Conservation (phyloP, 2,329 filamentous ascomycete species). For the Amauroascus niger region DNA sequence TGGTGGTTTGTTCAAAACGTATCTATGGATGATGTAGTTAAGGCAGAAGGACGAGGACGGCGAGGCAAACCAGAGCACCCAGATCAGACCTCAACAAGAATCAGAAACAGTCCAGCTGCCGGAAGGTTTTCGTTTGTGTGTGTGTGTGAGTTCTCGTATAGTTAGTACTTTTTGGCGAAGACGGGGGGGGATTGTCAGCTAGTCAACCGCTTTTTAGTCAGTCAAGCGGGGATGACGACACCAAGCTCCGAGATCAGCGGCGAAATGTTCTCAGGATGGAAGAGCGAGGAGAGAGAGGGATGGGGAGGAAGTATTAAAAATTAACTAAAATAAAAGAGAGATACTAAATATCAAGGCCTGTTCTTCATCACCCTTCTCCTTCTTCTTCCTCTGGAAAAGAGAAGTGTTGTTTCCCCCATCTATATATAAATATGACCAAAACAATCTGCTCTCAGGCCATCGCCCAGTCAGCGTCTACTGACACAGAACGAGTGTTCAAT, state of each 20-base stretch:
- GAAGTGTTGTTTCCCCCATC: too few relatives aligned
- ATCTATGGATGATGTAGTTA: neutral
- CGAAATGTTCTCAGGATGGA: neutral
- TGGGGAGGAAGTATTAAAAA: neutral
- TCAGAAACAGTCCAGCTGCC: conserved; percentile 9
- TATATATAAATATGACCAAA: neutral
- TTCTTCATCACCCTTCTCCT: too few relatives aligned
- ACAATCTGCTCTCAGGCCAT: neutral
- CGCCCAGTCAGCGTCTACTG: conserved; percentile 2
- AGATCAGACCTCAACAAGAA: neutral
- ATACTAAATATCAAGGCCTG: too few relatives aligned
- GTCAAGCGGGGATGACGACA: conserved; percentile 1
- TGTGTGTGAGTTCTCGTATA: neutral
- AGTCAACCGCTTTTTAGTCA: neutral
- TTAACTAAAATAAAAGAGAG: too few relatives aligned
- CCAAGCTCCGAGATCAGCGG: neutral
- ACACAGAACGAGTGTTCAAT: neutral
- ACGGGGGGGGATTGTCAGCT: neutral
- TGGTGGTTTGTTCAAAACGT: neutral
- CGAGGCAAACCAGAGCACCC: neutral
- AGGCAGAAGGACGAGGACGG: neutral
- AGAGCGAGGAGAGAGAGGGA: neutral
- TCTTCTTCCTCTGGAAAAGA: too few relatives aligned
- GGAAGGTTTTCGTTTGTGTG: too few relatives aligned
- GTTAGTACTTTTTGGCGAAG: neutral